Percentiles rank a stretch among this genome's conserved stretches.
These are phyloP conservation scores for Geranium rotundifolium DNA, from an alignment of 345 rosid genomes.

Conservation along the genomic window DNA sequence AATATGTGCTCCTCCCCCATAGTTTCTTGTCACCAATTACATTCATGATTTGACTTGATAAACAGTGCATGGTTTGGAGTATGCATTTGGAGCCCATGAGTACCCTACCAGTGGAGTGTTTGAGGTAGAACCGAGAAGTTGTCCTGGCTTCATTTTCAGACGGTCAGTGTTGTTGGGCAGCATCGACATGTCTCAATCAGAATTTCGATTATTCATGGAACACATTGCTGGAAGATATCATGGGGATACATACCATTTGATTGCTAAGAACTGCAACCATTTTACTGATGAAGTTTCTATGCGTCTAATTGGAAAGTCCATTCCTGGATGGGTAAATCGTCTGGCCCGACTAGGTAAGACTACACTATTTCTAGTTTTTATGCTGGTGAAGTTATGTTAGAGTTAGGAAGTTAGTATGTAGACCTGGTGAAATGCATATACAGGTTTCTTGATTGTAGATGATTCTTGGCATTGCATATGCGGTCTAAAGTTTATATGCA, in stretches of 20 bases:
- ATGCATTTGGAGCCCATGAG: constrained; percentile 91
- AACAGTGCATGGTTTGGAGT: constrained; percentile 76
- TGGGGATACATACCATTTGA: constrained; percentile 88
- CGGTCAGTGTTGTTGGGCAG: constrained; percentile 68
- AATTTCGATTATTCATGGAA: constrained; percentile 73
- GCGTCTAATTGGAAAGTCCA: constrained; percentile 66
- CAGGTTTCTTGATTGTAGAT: background rate
- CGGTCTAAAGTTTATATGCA: no score
- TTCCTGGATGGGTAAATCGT: constrained; percentile 95
- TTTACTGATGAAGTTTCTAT: constrained; percentile 69
- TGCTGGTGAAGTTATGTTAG: no score
- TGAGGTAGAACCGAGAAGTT: constrained; percentile 83
- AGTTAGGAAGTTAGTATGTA: no score
- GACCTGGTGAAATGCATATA: no score
- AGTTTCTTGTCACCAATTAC: background rate
- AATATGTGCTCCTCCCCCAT: background rate
- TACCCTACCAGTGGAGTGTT: constrained; percentile 73
- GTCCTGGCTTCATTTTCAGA: constrained; percentile 93
- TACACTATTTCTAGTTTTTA: background rate
- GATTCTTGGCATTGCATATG: background rate
- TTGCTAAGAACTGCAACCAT: constrained; percentile 97
- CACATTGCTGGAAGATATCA: constrained; percentile 57
- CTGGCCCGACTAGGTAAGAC: constrained; percentile 74
- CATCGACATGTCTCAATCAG: constrained; percentile 53
- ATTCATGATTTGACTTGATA: constrained; percentile 10